Percentiles rank a stretch among this genome's conserved stretches.
These are phyloP conservation scores for Colletotrichum euphorbiae DNA, from an alignment of 2,329 filamentous ascomycete species.

Conservation along the genomic window DNA sequence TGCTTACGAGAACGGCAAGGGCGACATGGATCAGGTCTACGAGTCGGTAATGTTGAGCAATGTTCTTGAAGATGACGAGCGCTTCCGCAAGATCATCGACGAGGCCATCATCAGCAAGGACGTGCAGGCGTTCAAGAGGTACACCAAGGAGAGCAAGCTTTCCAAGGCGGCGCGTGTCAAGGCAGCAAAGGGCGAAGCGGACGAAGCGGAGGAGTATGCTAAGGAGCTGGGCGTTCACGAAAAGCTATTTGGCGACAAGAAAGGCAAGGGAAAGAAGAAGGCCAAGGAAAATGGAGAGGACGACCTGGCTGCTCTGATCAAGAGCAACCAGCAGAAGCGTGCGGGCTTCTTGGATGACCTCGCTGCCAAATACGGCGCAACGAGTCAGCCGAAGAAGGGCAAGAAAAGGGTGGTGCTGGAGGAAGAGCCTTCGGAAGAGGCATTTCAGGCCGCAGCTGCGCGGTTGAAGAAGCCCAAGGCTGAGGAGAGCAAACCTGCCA, in stretches of 20 bases:
- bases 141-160: conserved; percentile 78
- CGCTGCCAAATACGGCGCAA: conserved; percentile 78
- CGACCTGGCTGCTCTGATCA: conserved; percentile 79
- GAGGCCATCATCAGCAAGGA: conserved; percentile 78
- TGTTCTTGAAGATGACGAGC: conserved; percentile 83
- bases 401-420: conserved; percentile 69
- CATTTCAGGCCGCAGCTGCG: conserved; percentile 68
- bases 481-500: conserved; percentile 35
- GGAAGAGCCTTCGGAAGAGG: conserved; percentile 72
- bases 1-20: conserved; percentile 79
- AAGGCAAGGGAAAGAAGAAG: conserved; percentile 51
- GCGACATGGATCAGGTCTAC: conserved; percentile 82
- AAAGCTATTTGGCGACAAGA: conserved; percentile 68
- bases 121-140: conserved; percentile 74
- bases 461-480: conserved; percentile 55
- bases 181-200: conserved; percentile 73
- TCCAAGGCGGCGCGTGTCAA: conserved; percentile 69
- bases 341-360: conserved; percentile 77
- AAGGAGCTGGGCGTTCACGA: conserved; percentile 81
- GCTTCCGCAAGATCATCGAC: conserved; percentile 85
- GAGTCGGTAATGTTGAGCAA: conserved; percentile 88
- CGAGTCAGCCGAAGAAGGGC: conserved; percentile 60
- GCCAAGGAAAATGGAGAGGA: conserved; percentile 60
- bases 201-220: conserved; percentile 79
- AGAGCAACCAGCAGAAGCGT: conserved; percentile 74